Evolutionary conservation across 495 filamentous ascomycete species (phyloP).

Genomic region (Aspergillus steynii): DNA sequence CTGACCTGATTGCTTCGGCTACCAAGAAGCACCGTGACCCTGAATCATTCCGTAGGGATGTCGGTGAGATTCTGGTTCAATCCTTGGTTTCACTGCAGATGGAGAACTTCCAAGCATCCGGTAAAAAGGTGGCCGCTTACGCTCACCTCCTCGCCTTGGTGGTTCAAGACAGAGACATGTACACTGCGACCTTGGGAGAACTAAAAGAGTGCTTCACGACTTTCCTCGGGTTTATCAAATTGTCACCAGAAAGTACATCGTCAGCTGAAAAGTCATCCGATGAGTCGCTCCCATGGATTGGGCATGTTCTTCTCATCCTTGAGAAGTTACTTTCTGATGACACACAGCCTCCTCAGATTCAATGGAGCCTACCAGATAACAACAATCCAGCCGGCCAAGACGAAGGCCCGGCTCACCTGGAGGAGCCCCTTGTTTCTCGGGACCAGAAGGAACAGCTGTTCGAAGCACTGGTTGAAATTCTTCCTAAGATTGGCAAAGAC

Average conservation of each 20-base stretch:
- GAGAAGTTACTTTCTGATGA: slow-evolving; percentile 90
- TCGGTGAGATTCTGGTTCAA: slow-evolving; percentile 79
- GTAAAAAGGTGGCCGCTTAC: slow-evolving; percentile 88
- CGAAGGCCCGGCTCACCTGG: slow-evolving; percentile 54
- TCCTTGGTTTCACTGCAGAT: slow-evolving; percentile 81
- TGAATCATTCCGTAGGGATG: slow-evolving; percentile 64
- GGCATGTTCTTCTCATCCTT: slow-evolving; percentile 83
- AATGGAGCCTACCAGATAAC: slow-evolving; percentile 67
- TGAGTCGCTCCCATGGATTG: slow-evolving; percentile 86
- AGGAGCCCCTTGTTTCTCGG: slow-evolving; percentile 62
- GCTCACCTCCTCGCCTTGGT: slow-evolving; percentile 90
- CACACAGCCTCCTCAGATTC: slow-evolving; percentile 71
- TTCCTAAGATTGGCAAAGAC: slow-evolving; percentile 86
- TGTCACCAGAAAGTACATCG: slow-evolving; percentile 58
- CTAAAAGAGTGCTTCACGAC: slow-evolving; percentile 76
- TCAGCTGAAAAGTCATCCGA: slow-evolving; percentile 62
- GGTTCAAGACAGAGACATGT: slow-evolving; percentile 80
- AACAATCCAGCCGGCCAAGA: slow-evolving; percentile 46
- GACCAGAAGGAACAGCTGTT: slow-evolving; percentile 72
- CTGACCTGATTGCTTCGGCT: slow-evolving; percentile 78
- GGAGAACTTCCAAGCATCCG: slow-evolving; percentile 66
- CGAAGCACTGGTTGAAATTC: slow-evolving; percentile 71
- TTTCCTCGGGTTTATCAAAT: slow-evolving; percentile 78
- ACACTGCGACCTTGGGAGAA: slow-evolving; percentile 68
- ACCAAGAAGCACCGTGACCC: slow-evolving; percentile 68